Conservation (phyloP, 495 filamentous ascomycete genomes). For the Letharia columbiana region DNA sequence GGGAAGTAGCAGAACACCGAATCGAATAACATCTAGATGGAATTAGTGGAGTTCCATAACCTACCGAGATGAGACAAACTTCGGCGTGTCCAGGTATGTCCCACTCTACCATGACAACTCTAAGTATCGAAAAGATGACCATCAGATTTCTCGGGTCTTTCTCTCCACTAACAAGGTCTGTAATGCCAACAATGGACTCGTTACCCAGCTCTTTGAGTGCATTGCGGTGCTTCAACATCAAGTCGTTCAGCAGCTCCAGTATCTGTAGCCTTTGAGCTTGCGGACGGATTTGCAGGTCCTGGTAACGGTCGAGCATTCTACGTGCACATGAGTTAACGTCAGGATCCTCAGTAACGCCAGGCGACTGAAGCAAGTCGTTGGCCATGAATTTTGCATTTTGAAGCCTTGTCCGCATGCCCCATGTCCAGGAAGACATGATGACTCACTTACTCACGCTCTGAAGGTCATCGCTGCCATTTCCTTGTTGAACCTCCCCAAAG, state of each 20-base stretch:
- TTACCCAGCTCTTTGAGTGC: conserved; percentile 48
- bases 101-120: conserved; percentile 68
- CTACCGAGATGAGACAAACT: conserved; percentile 31
- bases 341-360: background rate
- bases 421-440: conserved; percentile 4
- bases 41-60: conserved; percentile 26
- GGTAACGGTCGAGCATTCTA: conserved; percentile 44
- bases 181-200: conserved; percentile 53
- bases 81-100: conserved; percentile 54
- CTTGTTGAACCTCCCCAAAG: conserved; percentile 41
- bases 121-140: conserved; percentile 66
- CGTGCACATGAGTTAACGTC: background rate
- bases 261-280: conserved; percentile 55
- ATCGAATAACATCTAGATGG: conserved; percentile 53
- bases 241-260: conserved; percentile 52
- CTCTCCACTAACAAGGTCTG: conserved; percentile 63
- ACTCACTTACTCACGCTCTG: conserved; percentile 40
- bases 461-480: conserved; percentile 41
- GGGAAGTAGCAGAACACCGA: conserved; percentile 73
- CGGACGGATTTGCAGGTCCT: conserved; percentile 54
- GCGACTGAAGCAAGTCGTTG: background rate
- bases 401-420: background rate
- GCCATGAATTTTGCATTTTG: background rate
- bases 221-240: conserved; percentile 57
- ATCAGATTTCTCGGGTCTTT: conserved; percentile 73